Evolutionary conservation across 495 filamentous ascomycete genomes (phyloP).

Genomic region (Neurospora africana): DNA sequence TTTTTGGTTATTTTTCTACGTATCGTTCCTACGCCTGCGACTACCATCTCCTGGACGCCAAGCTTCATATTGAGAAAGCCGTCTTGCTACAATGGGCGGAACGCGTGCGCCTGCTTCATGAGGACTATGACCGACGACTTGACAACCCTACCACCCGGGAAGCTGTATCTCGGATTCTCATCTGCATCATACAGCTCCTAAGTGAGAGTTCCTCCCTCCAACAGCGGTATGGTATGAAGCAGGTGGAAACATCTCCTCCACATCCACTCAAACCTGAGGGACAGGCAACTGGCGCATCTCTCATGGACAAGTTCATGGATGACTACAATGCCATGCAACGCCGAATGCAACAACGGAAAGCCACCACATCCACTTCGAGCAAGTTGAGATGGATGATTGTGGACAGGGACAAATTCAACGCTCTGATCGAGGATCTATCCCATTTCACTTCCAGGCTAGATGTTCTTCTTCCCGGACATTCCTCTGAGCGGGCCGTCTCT

Average conservation of each 20-base stretch:
- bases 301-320: background rate
- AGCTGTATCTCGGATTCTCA: background rate
- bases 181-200: background rate
- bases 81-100: conserved; percentile 1
- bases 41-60: background rate
- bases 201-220: background rate
- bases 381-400: background rate
- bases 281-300: background rate
- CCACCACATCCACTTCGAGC: background rate
- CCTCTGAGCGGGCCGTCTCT: background rate
- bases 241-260: background rate
- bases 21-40: background rate
- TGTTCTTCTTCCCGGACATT: background rate
- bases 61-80: conserved; percentile 1
- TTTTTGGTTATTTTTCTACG: background rate
- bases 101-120: background rate
- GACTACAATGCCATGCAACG: background rate
- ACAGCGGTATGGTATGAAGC: background rate
- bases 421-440: background rate
- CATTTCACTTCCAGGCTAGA: background rate
- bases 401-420: background rate
- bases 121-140: background rate
- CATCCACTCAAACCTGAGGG: background rate
- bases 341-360: background rate
- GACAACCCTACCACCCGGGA: background rate